Percentiles rank a stretch among this genome's conserved stretches.
Conservation (phyloP, 352 stramenopile species). For the Phytophthora fragariae region DNA sequence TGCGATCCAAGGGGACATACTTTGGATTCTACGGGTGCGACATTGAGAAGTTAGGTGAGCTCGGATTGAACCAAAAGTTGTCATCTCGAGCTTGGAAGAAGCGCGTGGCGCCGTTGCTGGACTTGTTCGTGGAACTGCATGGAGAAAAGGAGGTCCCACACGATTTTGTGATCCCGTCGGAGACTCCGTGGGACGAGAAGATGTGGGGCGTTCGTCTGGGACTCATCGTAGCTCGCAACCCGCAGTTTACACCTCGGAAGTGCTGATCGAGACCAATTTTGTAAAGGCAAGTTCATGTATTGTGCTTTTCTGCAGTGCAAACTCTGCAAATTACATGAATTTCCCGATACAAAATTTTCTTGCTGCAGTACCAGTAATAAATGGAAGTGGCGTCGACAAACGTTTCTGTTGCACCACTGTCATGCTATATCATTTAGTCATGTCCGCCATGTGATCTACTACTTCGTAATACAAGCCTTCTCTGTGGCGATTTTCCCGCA, state of each 20-base stretch:
- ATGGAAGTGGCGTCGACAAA: too few relatives aligned
- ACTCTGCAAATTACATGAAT: too few relatives aligned
- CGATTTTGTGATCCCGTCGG: neutral
- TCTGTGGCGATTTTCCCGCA: too few relatives aligned
- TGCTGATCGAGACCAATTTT: neutral
- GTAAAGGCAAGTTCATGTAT: too few relatives aligned
- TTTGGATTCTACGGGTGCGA: neutral
- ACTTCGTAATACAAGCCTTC: too few relatives aligned
- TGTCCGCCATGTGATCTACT: too few relatives aligned
- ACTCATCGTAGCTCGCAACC: neutral
- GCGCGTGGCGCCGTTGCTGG: neutral
- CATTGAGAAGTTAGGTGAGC: neutral
- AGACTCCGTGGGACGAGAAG: neutral
- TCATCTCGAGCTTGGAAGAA: neutral
- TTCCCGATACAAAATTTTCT: too few relatives aligned
- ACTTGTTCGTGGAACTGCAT: neutral
- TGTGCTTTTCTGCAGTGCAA: too few relatives aligned
- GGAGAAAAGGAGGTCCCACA: neutral
- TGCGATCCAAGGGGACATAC: neutral
- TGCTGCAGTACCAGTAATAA: too few relatives aligned
- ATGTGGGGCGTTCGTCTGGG: neutral
- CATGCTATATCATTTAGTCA: too few relatives aligned
- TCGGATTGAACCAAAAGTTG: neutral
- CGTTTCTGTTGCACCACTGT: too few relatives aligned
- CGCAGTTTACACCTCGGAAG: neutral